Base-by-base conservation (phyloP, 2,329 filamentous ascomycete genomes). In the Zopfia rhizophila region DNA sequence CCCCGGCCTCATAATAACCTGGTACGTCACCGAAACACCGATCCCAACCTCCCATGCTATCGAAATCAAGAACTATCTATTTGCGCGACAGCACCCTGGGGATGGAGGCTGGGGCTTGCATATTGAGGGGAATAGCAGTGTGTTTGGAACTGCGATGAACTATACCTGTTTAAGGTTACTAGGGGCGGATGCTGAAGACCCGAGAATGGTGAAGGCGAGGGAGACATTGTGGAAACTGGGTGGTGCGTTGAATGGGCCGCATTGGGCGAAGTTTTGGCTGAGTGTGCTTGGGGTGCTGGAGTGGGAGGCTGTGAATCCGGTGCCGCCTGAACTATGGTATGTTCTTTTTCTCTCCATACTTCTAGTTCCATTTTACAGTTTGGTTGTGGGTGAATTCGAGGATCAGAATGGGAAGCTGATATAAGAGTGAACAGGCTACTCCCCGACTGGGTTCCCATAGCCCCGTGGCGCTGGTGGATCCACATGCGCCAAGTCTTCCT, bases 71-170 rank as follows among this genome's bases (percentile, higher is more conserved):
- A 91, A 93, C 59, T 99, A 99, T 72, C 79, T 99, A 1, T 89
- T 91, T 63, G 89, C 91, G 3, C 86, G 91, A 40, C 90, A 93
- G 37, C 79, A 96, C 57, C 87, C 89, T 0, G 83, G 89, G 36
- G 91, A 97, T 70, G 93, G 94, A n/a, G 94, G 94, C 5, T 99
- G 94, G 94, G 94, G 94, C 0, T 76, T 99, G 25, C 94, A 99
- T 61, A 95, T 96, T 43, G 94, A 99, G 71, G 94, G 87, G 13
- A 89, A 96, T 59, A 96, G 90, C 66, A 91, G 89, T 0, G 91
- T 92, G 12, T 95, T 99, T 58, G 94, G 94, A 8, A 97, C 90
- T 0, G 78, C 83, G 1, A 82, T 97, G 80, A 97, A 96, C 70
- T 99, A 99, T 69, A 87, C 87, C 0, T 78, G 82, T 2, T 75